phyloP scores from a whole-genome alignment of 2,329 filamentous ascomycete species.

The Botryotinia calthae region DNA sequence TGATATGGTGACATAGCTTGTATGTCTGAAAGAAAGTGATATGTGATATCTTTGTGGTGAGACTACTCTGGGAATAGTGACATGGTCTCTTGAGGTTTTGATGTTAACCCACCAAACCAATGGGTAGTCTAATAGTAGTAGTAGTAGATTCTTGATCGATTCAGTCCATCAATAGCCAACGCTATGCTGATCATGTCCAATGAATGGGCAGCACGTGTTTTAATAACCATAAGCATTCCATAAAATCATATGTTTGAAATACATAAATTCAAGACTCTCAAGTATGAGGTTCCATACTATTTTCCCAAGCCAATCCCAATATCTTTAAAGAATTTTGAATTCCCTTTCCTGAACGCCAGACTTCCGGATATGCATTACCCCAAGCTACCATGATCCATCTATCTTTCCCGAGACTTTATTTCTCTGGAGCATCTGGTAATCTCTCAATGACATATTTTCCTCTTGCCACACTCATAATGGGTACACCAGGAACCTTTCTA shows the following conservation, averaged over 20 bases:
- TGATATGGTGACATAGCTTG: too few relatives aligned
- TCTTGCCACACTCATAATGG: constrained; percentile 73
- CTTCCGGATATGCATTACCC: constrained; percentile 14
- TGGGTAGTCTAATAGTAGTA: too few relatives aligned
- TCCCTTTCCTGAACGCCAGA: constrained; percentile 16
- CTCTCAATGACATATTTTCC: constrained; percentile 95
- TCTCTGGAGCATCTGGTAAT: constrained; percentile 76
- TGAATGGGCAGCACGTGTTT: not conserved
- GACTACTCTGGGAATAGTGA: not conserved
- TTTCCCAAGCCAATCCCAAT: not conserved
- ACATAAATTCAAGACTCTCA: not conserved
- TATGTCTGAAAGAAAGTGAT: not conserved
- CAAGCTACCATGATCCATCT: not conserved
- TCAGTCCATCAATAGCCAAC: too few relatives aligned
- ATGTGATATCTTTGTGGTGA: not conserved
- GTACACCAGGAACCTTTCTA: constrained; percentile 68
- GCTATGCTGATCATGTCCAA: not conserved
- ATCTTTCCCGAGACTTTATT: constrained; percentile 24
- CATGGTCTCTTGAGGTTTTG: not conserved
- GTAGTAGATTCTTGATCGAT: too few relatives aligned
- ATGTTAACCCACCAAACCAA: not conserved
- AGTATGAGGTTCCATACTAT: not conserved
- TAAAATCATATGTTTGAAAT: not conserved
- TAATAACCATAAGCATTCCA: not conserved
- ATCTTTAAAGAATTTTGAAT: constrained; percentile 1